A percentile compares a stretch with the other conserved stretches of the same genome.
Conservation (phyloP, 2,329 filamentous ascomycete genomes). For the Hypoxylon sp. region DNA sequence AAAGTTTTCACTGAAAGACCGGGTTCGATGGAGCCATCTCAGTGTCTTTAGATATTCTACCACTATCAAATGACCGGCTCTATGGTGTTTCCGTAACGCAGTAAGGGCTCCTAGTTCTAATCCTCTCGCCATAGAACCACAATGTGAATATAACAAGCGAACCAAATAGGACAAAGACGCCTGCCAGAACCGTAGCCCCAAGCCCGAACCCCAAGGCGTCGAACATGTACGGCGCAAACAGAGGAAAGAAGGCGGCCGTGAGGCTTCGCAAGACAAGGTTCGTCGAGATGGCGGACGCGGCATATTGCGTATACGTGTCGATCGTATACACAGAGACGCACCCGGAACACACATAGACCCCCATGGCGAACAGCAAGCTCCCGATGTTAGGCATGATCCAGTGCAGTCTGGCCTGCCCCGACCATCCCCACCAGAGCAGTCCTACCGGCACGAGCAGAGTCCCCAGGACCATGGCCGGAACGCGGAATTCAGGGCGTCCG, state of each 20-base stretch:
- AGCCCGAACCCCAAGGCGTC: constrained; percentile 51
- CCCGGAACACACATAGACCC: constrained; percentile 59
- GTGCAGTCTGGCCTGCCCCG: constrained; percentile 37
- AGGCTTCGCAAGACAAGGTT: constrained; percentile 33
- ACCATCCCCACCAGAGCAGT: constrained; percentile 43
- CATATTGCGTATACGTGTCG: constrained; percentile 51
- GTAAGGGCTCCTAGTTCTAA: no score
- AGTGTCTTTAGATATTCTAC: no score
- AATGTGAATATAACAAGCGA: not conserved
- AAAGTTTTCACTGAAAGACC: no score
- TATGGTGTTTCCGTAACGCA: no score
- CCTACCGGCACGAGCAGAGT: constrained; percentile 58
- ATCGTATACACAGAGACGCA: constrained; percentile 62
- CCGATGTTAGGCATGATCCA: constrained; percentile 56
- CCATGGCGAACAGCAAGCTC: constrained; percentile 57
- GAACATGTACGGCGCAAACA: constrained; percentile 60
- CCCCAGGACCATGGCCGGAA: constrained; percentile 63
- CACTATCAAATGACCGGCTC: no score
- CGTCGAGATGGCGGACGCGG: constrained; percentile 53
- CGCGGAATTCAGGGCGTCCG: constrained; percentile 41
- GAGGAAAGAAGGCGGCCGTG: constrained; percentile 65
- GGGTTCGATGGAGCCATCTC: no score
- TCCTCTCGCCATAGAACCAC: no score
- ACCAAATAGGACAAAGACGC: not conserved
- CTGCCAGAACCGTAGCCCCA: constrained; percentile 53